Evolutionary conservation across 1,284 basidiomycete species (phyloP), one percentile per base, ranked within the genome.

Genomic region (Albatrellus sp.): DNA sequence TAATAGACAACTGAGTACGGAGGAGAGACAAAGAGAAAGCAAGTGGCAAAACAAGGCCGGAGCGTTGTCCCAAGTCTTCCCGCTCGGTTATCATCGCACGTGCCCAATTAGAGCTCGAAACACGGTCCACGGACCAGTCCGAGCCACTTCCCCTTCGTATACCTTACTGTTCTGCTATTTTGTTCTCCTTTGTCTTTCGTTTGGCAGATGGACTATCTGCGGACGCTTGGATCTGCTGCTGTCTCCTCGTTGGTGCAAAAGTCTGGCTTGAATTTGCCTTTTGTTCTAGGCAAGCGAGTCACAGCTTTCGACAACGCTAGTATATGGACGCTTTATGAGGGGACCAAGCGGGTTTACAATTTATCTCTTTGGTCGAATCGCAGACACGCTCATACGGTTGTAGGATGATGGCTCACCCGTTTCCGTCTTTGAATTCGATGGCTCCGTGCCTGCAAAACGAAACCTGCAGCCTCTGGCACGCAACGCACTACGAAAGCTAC

Each of bases 351-450:
- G 65, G 91, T 92, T 56, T 19, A 38, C 16, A 17, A 14, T 13
- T 30, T 28, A 7, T 12, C 29, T 32, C 39, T n/a, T 31, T 48
- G 46, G 40, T 39, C 14, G 39, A 38, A n/a, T 45, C 17, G 47
- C 17, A 28, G 51, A 47, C 46, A 47, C 35, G 10, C 20, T 24
- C n/a, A 48, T 46, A 16, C 17, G 19, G 12, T 19, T 36, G 2
- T 58, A 96, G 91, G 94, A 98, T 56, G 94, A 98, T 59, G 77
- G 78, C 12, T 77, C 75, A 17, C 71, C 66, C 5, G 79, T 94
- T 4, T 94, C 92, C 0, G 72, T 98, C 31, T 97, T 97, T 61
- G 83, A 90, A 57, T 97, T 90, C 54, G 85, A 92, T 56, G 72
- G 85, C 20, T 77, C 74, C 51, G 70, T 80, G 39, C 67, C 73